Conservation (phyloP, 805 yeast species). For the Pichia nanzhaoensis region DNA sequence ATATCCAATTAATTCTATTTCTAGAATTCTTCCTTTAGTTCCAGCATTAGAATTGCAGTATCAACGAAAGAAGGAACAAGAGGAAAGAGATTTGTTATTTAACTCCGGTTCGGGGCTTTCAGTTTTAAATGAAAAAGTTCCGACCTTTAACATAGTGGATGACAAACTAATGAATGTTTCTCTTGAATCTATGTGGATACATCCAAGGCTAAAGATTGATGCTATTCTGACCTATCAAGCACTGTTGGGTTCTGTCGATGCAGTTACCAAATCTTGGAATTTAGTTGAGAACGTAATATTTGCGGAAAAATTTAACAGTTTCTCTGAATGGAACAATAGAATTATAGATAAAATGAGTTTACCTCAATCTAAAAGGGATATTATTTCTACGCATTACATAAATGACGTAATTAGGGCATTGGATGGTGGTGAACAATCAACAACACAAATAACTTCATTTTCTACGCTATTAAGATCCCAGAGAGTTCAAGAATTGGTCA, state of each 20-base stretch:
- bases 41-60: conserved; percentile 8
- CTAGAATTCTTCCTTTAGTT: conserved; percentile 4
- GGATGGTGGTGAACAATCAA: conserved; percentile 7
- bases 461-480: conserved; percentile 16
- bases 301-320: conserved; percentile 20
- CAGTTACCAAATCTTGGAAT: conserved; percentile 17
- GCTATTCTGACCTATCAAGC: conserved; percentile 28
- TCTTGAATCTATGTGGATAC: conserved; percentile 30
- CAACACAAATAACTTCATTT: conserved; percentile 14
- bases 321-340: conserved; percentile 13
- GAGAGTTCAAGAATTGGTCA: conserved; percentile 19
- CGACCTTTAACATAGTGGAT: background rate
- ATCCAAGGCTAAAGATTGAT: conserved; percentile 26
- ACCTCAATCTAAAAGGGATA: background rate
- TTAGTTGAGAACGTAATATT: conserved; percentile 23
- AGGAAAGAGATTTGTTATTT: background rate
- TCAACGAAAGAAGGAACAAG: conserved; percentile 7
- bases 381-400: conserved; percentile 7
- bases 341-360: conserved; percentile 21
- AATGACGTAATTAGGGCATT: conserved; percentile 17
- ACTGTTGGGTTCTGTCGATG: conserved; percentile 21
- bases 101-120: background rate
- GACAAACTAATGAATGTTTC: conserved; percentile 13
- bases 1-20: background rate
- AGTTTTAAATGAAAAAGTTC: background rate